Percentiles rank a stretch among this genome's conserved stretches.
These are phyloP conservation scores for Ophiocordyceps camponoti-floridani DNA, from an alignment of 2,329 filamentous ascomycete species.

Conservation along the genomic window DNA sequence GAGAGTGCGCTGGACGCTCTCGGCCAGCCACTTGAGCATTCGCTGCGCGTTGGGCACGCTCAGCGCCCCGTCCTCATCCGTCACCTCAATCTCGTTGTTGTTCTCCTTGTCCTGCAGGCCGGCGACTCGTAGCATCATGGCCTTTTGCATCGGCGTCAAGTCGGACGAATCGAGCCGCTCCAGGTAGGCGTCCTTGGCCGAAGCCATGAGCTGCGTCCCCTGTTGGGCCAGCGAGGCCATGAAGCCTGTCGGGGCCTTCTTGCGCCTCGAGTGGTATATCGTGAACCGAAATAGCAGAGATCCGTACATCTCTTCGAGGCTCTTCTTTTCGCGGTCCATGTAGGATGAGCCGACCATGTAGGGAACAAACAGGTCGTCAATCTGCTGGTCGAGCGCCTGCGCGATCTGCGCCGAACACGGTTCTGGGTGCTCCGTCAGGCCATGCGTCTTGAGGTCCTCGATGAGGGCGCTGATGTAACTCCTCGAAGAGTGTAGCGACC, in stretches of 20 bases:
- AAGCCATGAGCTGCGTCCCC: constrained; percentile 72
- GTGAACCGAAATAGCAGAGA: constrained; percentile 93
- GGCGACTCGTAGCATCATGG: constrained; percentile 77
- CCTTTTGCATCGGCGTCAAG: constrained; percentile 71
- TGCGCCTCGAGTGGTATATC: constrained; percentile 76
- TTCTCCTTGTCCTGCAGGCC: constrained; percentile 61
- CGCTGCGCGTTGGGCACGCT: constrained; percentile 81
- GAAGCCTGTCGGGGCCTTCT: constrained; percentile 80
- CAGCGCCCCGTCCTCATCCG: constrained; percentile 72
- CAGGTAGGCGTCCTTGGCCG: constrained; percentile 81
- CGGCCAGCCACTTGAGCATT: constrained; percentile 95
- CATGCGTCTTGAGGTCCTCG: constrained; percentile 86
- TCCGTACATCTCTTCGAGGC: constrained; percentile 66
- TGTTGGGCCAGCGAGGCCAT: constrained; percentile 84
- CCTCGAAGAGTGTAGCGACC: constrained; percentile 77
- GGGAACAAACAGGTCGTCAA: constrained; percentile 62
- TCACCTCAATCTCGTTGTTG: constrained; percentile 76
- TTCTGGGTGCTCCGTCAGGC: constrained; percentile 87
- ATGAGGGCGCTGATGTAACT: constrained; percentile 76
- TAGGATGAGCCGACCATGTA: constrained; percentile 53
- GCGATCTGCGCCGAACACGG: constrained; percentile 74
- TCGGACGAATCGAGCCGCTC: constrained; percentile 79
- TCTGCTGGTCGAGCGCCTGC: constrained; percentile 52
- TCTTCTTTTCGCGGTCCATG: constrained; percentile 51
- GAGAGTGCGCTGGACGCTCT: constrained; percentile 78